These are phyloP conservation scores for Carallia pectinifolia DNA, from an alignment of 345 rosid genomes.

Conservation along the genomic window DNA sequence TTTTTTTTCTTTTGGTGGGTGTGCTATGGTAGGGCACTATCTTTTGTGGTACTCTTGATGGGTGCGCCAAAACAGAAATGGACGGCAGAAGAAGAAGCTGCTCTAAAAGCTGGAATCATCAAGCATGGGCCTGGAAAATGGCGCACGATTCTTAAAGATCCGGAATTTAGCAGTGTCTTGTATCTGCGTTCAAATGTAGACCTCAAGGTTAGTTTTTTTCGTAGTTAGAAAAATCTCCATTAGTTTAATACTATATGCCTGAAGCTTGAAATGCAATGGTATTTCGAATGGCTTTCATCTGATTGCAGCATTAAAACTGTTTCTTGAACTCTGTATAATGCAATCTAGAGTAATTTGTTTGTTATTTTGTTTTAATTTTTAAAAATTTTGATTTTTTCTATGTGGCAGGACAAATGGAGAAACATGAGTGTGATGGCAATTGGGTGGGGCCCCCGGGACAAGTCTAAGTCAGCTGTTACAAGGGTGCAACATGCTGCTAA, in stretches of 20 bases:
- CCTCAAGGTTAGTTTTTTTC: conserved; percentile 61
- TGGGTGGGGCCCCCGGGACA: conserved; percentile 91
- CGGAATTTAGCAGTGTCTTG: conserved; percentile 80
- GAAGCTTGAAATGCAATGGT: background rate
- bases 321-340: background rate
- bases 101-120: conserved; percentile 81
- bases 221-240: background rate
- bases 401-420: conserved; percentile 90
- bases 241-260: background rate
- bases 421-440: conserved; percentile 93
- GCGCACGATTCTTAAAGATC: conserved; percentile 97
- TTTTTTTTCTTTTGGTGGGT: background rate
- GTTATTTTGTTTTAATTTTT: background rate
- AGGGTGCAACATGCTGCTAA: conserved; percentile 48
- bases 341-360: conserved; percentile 7
- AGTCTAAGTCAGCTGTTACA: conserved; percentile 64
- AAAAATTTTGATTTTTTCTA: background rate
- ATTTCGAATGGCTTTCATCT: background rate
- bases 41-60: conserved; percentile 41
- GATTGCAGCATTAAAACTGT: background rate
- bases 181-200: conserved; percentile 93
- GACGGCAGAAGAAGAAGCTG: conserved; percentile 96
- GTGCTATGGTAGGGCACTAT: background rate
- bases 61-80: conserved; percentile 99
- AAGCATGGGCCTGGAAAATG: conserved; percentile 99